Conservation (phyloP, 768 basidiomycete genomes). For the Agrocybe praecox region DNA sequence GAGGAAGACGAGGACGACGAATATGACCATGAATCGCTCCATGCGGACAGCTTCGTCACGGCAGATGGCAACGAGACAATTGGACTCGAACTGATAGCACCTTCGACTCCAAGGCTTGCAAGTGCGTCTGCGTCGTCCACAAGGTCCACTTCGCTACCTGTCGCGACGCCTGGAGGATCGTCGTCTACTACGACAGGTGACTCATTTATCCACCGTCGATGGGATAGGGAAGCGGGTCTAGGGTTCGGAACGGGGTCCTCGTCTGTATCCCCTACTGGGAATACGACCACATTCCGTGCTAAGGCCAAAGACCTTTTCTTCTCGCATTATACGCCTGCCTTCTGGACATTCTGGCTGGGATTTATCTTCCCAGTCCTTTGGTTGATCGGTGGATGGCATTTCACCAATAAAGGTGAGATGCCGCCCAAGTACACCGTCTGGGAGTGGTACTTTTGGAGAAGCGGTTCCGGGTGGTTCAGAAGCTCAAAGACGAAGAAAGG, state of each 20-base stretch:
- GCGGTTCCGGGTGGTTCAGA: too few relatives aligned
- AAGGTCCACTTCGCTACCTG: constrained; percentile 3
- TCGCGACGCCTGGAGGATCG: not conserved
- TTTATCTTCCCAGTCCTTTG: constrained; percentile 75
- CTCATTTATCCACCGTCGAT: constrained; percentile 55
- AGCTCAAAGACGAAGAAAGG: not conserved
- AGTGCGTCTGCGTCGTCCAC: constrained; percentile 7
- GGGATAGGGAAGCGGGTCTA: constrained; percentile 44
- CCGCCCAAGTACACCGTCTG: constrained; percentile 44
- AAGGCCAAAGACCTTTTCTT: constrained; percentile 22
- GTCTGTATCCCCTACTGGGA: constrained; percentile 1
- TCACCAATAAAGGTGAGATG: constrained; percentile 49
- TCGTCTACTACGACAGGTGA: constrained; percentile 30
- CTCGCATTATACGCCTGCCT: constrained; percentile 40
- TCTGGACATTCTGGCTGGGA: constrained; percentile 75
- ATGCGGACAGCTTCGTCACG: constrained; percentile 61
- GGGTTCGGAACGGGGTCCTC: constrained; percentile 30
- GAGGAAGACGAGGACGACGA: constrained; percentile 31
- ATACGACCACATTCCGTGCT: constrained; percentile 31
- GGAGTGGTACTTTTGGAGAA: constrained; percentile 50
- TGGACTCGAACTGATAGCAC: constrained; percentile 1
- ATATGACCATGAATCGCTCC: constrained; percentile 47
- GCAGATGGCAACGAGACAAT: constrained; percentile 33
- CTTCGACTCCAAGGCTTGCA: not conserved
- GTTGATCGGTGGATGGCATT: constrained; percentile 78